phyloP scores from a whole-genome alignment of 306 rosid species.

The Citrullus amarus region DNA sequence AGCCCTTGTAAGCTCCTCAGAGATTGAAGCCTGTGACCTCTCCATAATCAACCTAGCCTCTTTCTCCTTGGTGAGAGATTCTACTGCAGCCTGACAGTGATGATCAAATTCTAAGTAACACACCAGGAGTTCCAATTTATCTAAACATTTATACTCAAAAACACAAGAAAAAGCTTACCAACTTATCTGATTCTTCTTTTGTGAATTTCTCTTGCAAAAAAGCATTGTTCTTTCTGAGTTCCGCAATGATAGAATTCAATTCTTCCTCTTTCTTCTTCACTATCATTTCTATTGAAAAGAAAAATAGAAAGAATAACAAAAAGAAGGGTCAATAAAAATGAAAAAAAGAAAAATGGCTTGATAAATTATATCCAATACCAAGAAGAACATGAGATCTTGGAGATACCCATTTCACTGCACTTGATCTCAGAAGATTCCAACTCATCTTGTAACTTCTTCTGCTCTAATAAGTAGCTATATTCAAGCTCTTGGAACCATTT shows the following conservation, averaged over 20 bases:
- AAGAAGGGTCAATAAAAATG: neutral
- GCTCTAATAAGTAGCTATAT: conserved; percentile 64
- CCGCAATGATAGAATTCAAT: conserved; percentile 56
- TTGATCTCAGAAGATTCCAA: conserved; percentile 56
- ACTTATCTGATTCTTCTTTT: conserved; percentile 70
- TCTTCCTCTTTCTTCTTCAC: conserved; percentile 85
- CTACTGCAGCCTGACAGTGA: conserved; percentile 53
- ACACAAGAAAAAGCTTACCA: conserved; percentile 37
- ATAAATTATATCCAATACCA: neutral
- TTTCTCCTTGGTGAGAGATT: conserved; percentile 61
- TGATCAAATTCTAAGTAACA: conserved; percentile 4
- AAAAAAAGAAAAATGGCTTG: neutral
- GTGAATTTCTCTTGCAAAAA: conserved; percentile 62
- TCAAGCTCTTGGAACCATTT: conserved; percentile 98
- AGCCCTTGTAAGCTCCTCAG: conserved; percentile 73
- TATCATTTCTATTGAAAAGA: conserved; percentile 32
- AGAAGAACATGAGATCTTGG: neutral
- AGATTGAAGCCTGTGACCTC: conserved; percentile 54
- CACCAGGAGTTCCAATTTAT: neutral
- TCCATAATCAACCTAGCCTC: conserved; percentile 65
- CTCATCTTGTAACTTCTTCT: conserved; percentile 48
- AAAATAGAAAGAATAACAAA: neutral
- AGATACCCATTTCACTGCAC: conserved; percentile 61
- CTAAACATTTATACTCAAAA: neutral
- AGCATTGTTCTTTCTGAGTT: conserved; percentile 61